phyloP scores from a whole-genome alignment of 2,329 filamentous ascomycete genomes.

The Aspergillus quadricinctus region DNA sequence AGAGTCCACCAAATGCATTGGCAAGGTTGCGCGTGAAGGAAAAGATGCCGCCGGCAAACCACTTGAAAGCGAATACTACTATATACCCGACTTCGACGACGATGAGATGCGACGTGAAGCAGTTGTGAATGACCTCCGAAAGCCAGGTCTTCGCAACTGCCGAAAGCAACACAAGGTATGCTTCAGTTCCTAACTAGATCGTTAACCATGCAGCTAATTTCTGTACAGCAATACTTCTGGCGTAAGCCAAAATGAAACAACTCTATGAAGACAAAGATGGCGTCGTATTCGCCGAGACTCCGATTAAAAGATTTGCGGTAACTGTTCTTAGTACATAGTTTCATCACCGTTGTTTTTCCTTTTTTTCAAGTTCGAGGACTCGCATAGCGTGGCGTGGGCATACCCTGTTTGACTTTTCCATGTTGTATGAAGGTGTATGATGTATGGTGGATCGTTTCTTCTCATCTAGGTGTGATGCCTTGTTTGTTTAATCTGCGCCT shows the following conservation, averaged over 20 bases:
- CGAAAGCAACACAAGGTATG: constrained; percentile 95
- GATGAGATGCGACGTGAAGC: constrained; percentile 75
- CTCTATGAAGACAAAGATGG: background rate
- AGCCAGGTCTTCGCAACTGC: constrained; percentile 83
- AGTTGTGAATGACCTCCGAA: constrained; percentile 79
- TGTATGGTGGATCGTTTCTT: constrained; percentile 13
- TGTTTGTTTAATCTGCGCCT: constrained; percentile 2
- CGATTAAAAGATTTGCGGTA: constrained; percentile 4
- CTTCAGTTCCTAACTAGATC: background rate
- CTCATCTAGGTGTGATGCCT: constrained; percentile 2
- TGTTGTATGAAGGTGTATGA: constrained; percentile 21
- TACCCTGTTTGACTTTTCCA: constrained; percentile 30
- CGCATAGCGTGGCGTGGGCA: constrained; percentile 44
- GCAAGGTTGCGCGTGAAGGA: constrained; percentile 82
- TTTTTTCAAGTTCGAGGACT: constrained; percentile 21
- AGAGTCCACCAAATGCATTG: constrained; percentile 71
- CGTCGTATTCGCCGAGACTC: constrained; percentile 6
- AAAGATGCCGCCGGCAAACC: constrained; percentile 94
- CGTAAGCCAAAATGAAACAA: constrained; percentile 53
- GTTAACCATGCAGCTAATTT: constrained; percentile 16
- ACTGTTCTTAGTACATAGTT: constrained; percentile 34
- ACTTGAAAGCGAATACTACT: constrained; percentile 96
- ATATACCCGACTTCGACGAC: constrained; percentile 79
- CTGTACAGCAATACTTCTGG: constrained; percentile 65
- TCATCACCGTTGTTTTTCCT: constrained; percentile 20